Evolutionary conservation across 2,329 filamentous ascomycete genomes (phyloP), one percentile per base, ranked within the genome.

Genomic region (Diaporthe sp.): DNA sequence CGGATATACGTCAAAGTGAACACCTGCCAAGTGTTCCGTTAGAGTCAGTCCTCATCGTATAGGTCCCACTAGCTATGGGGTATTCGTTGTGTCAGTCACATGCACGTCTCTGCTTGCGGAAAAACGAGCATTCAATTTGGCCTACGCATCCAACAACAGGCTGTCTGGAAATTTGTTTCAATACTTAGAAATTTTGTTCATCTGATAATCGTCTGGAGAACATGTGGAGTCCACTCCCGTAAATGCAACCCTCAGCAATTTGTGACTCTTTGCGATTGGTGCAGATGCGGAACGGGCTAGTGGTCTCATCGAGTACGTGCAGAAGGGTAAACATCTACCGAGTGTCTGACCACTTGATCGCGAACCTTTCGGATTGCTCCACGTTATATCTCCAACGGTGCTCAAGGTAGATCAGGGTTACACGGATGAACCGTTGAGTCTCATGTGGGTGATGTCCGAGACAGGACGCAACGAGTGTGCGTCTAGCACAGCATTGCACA

Each of bases 61-160:
- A 25, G 10, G 3, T 30, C 33, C 19, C 22, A 15, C 1, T 30
- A 7, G 12, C 5, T 30, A 10, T 0, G 2, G 1, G 17, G 1
- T 47, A 10, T 64, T n/a, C 38, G 60, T 15, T 10, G n/a, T 13
- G 8, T 28, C 12, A 61, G 28, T 33, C 40, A 33, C 25, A 25
- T 17, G n/a, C n/a, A 13, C 22, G 50, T 30, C 6, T 45, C n/a
- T 45, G 38, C 35, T 45, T 4, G 25, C 8, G 38, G 10, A 10
- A 15, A 7, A 45, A 13, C 6, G 2, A 8, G 9, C 60, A 30
- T 30, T 15, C 8, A 47, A 45, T 33, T 13, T 9, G 2, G 12
- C 6, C 17, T 15, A 45, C 13, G 25, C 12, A n/a, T 45, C 40
- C 3, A 4, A 64, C 15, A 33, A 22, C 25, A 42, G 2, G 9